Evolutionary conservation across 768 basidiomycete species (phyloP), one percentile per base, ranked within the genome.

Genomic region (Panaeolus papilionaceus): DNA sequence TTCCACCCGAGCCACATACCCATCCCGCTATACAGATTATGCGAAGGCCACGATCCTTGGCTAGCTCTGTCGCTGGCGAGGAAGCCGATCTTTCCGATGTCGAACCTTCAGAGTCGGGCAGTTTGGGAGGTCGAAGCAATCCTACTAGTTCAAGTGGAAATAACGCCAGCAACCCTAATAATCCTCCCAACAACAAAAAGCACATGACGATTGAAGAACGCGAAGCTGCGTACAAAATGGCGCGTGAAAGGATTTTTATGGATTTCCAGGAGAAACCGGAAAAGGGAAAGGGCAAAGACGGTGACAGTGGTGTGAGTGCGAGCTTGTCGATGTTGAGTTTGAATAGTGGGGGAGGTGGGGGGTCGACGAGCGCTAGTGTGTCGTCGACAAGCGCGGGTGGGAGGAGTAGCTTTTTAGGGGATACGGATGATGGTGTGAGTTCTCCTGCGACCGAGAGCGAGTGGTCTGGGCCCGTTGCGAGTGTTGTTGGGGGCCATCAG

Each of bases 11-110:
- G 74, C 82, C 86, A 18, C 79, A 88, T 4, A 75, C 88, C 0
- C 90, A 89, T 38, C 92, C 91, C n/a, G 85, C 93, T 20, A 91
- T 95, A 73, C 92, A 94, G 84, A 95, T 95, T 72, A 95, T 95
- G 93, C 88, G 89, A 51, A 86, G 94, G 71, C 81, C 91, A 3
- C 84, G 85, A 68, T 93, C 92, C n/a, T 90, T 90, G 70, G 82
- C 90, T 8, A 88, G 88, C 40, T 93, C 92, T 2, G 86, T 91
- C 1, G 83, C 86, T 0, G 91, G 89, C 4, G 93, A 93, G 72
- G 93, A 94, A 70, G 87, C 81, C 62, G 92, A 93, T 69, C 80
- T 88, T 20, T 94, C 93, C 37, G 93, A 94, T 74, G 82, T 86
- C 49, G 93, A 94, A 70, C 90, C 91, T 11, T 93, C 92, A 16